Evolutionary conservation across 495 filamentous ascomycete species (phyloP).

Genomic region (Penicillium argentinense): DNA sequence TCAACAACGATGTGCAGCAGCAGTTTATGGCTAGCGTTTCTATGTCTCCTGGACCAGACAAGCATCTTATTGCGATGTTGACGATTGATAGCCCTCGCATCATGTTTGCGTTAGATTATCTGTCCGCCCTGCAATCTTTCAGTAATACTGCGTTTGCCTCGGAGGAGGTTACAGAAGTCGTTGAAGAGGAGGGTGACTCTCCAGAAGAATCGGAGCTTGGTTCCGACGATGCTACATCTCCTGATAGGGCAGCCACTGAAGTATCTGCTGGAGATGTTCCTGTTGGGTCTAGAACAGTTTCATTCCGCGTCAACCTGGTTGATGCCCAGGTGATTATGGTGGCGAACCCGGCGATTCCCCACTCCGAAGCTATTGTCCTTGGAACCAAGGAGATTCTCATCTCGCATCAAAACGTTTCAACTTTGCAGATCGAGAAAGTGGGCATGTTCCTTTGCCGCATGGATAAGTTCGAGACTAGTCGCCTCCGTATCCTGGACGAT

Average conservation of each 20-base stretch:
- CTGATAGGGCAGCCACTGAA: conserved; percentile 29
- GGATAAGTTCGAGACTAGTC: conserved; percentile 87
- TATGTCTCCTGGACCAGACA: conserved; percentile 82
- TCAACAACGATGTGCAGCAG: conserved; percentile 90
- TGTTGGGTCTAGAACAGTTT: conserved; percentile 64
- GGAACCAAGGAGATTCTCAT: conserved; percentile 91
- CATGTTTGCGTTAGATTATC: conserved; percentile 92
- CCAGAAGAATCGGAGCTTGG: conserved; percentile 59
- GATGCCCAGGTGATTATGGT: conserved; percentile 95
- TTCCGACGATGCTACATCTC: conserved; percentile 44
- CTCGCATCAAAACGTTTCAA: conserved; percentile 90
- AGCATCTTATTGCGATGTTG: conserved; percentile 83
- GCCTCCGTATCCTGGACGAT: conserved; percentile 89
- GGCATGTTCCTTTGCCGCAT: conserved; percentile 99
- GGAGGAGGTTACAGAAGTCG: conserved; percentile 43
- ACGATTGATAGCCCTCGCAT: conserved; percentile 95
- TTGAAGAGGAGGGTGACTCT: conserved; percentile 59
- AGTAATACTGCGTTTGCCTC: conserved; percentile 65
- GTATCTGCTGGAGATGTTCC: conserved; percentile 29
- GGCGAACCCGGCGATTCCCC: conserved; percentile 84
- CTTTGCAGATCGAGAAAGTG: conserved; percentile 85
- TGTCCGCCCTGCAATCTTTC: conserved; percentile 86
- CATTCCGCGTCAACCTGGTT: conserved; percentile 90
- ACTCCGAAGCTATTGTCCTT: conserved; percentile 93
- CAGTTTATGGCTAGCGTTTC: conserved; percentile 96